phyloP scores from a whole-genome alignment of 805 yeast species.

The Hemisphaericaspora nanyangensis region DNA sequence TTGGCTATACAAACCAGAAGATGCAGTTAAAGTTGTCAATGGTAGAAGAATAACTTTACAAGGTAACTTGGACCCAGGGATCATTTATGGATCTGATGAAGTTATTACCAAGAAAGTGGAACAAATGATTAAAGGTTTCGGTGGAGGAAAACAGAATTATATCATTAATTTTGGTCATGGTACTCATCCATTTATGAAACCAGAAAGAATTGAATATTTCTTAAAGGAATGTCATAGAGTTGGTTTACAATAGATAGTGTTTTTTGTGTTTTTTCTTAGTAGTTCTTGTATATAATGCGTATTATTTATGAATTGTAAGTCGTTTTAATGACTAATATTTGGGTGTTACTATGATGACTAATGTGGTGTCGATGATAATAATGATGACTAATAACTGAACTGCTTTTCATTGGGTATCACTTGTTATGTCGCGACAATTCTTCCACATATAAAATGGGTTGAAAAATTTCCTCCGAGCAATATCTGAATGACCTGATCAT shows the following conservation, averaged over 20 bases:
- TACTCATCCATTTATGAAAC: slow-evolving; percentile 96
- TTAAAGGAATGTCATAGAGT: slow-evolving; percentile 82
- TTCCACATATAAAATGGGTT: too few relatives aligned
- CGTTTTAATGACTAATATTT: too few relatives aligned
- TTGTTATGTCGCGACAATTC: too few relatives aligned
- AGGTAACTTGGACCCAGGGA: slow-evolving; percentile 96
- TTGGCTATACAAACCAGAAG: slow-evolving; percentile 83
- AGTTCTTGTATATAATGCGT: background rate
- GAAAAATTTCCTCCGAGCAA: too few relatives aligned
- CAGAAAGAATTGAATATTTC: slow-evolving; percentile 82
- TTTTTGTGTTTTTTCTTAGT: background rate
- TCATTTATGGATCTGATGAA: slow-evolving; percentile 85
- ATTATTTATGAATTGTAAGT: too few relatives aligned
- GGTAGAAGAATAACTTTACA: slow-evolving; percentile 79
- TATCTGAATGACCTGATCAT: too few relatives aligned
- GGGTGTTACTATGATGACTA: too few relatives aligned
- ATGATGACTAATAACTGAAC: too few relatives aligned
- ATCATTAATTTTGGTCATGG: slow-evolving; percentile 97
- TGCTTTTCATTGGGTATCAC: too few relatives aligned
- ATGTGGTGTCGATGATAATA: too few relatives aligned
- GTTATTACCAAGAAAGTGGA: slow-evolving; percentile 76
- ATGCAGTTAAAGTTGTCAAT: slow-evolving; percentile 70
- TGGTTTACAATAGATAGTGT: slow-evolving; percentile 40
- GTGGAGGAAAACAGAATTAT: slow-evolving; percentile 90
- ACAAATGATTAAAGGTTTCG: slow-evolving; percentile 84